Conservation (phyloP, 257 asterid species). For the Cordia subcordata region DNA sequence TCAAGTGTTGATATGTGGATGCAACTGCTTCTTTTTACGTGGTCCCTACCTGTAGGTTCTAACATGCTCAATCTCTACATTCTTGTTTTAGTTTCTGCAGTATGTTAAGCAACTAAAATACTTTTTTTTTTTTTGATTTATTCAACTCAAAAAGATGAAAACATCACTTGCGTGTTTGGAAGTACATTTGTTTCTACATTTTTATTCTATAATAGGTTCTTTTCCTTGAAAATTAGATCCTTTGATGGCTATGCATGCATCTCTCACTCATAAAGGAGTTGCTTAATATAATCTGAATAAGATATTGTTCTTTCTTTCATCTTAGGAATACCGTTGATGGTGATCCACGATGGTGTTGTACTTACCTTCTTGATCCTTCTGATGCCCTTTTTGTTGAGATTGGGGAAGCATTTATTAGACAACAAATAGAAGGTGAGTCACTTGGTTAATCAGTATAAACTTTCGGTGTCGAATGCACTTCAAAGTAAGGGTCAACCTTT, state of each 20-base stretch:
- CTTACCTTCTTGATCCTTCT: constrained; percentile 90
- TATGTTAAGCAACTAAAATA: too few species aligned
- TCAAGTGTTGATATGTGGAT: too few species aligned
- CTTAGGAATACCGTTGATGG: constrained; percentile 86
- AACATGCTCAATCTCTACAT: too few species aligned
- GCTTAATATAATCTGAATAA: background rate
- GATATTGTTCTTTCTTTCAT: constrained; percentile 11
- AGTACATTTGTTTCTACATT: background rate
- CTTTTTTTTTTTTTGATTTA: too few species aligned
- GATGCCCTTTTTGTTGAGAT: constrained; percentile 82
- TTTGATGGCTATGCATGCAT: background rate
- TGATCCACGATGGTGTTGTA: constrained; percentile 87
- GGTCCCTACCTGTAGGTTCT: background rate
- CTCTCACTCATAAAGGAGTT: background rate
- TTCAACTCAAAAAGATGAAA: too few species aligned
- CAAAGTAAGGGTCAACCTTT: background rate
- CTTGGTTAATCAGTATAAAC: constrained; percentile 2
- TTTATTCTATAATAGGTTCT: background rate
- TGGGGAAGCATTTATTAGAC: constrained; percentile 79
- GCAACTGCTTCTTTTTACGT: too few species aligned
- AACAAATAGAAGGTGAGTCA: constrained; percentile 61
- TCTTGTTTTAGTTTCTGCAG: too few species aligned
- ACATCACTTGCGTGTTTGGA: background rate
- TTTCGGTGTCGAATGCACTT: too few species aligned
- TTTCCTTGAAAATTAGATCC: background rate